These are phyloP conservation scores for Torulaspora indica DNA, from an alignment of 805 yeast genomes.

Conservation along the genomic window DNA sequence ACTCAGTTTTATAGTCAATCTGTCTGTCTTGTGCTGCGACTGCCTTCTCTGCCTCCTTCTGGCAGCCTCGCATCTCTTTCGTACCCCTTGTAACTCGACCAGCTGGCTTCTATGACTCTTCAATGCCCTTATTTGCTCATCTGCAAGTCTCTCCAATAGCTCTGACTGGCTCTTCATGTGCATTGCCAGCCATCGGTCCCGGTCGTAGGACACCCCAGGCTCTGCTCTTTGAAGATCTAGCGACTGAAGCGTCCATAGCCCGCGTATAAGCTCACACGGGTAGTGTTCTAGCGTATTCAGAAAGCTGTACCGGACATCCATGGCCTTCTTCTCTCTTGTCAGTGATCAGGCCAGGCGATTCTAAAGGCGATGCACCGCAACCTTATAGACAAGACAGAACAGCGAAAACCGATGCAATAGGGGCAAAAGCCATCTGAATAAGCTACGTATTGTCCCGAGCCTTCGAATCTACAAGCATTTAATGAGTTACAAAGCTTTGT, in stretches of 20 bases:
- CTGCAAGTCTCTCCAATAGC: slow-evolving; percentile 14
- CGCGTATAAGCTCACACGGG: slow-evolving; percentile 42
- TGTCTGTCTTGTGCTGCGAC: slow-evolving; percentile 14
- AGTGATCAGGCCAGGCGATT: too few relatives aligned
- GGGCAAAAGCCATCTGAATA: too few relatives aligned
- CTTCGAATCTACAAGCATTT: too few relatives aligned
- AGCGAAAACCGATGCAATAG: too few relatives aligned
- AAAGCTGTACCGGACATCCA: slow-evolving; percentile 39
- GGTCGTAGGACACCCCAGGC: slow-evolving; percentile 15
- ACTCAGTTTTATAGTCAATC: slow-evolving; percentile 15
- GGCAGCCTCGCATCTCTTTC: slow-evolving; percentile 6
- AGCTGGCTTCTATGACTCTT: slow-evolving; percentile 11
- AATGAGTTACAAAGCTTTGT: too few relatives aligned
- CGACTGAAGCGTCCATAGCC: slow-evolving; percentile 40
- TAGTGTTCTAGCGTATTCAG: slow-evolving; percentile 41
- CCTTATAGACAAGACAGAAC: too few relatives aligned
- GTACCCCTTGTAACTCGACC: slow-evolving; percentile 8
- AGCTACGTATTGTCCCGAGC: too few relatives aligned
- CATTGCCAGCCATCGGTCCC: slow-evolving; percentile 12
- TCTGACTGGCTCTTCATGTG: slow-evolving; percentile 16
- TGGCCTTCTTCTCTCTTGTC: too few relatives aligned
- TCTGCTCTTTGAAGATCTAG: slow-evolving; percentile 26
- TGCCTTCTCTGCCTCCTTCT: slow-evolving; percentile 9
- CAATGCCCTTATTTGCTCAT: slow-evolving; percentile 10
- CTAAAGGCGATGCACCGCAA: too few relatives aligned